phyloP scores from a whole-genome alignment of 192 early-diverging fungal genomes.

The Umbelopsis ramanniana region DNA sequence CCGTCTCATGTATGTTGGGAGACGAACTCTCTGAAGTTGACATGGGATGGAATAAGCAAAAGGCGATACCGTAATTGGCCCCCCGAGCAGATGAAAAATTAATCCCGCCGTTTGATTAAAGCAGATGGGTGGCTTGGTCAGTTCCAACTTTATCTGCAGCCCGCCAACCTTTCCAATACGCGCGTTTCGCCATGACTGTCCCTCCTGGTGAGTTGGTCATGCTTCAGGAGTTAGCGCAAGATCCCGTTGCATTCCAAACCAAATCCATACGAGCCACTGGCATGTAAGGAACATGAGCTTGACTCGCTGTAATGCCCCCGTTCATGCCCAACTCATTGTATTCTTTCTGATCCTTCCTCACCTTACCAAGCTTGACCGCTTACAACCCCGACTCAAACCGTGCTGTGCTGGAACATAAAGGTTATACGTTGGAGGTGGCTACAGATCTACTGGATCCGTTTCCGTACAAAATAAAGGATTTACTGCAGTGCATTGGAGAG shows the following conservation, averaged over 20 bases:
- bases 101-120: constrained; percentile 1
- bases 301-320: no score
- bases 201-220: constrained; percentile 10
- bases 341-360: no score
- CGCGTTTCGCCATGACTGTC: not conserved
- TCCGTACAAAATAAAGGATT: not conserved
- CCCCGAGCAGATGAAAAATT: not conserved
- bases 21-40: not conserved
- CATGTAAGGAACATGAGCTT: constrained; percentile 5
- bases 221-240: constrained; percentile 6
- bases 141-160: not conserved
- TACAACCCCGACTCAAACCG: constrained; percentile 10
- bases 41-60: constrained; percentile 19
- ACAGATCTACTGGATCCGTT: constrained; percentile 21
- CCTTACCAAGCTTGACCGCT: not conserved
- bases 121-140: constrained; percentile 3
- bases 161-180: not conserved
- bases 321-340: no score
- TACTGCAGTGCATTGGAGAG: constrained; percentile 31
- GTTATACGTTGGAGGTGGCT: not conserved
- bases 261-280: constrained; percentile 25
- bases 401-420: constrained; percentile 17
- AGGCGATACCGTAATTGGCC: constrained; percentile 17
- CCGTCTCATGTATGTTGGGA: constrained; percentile 19
- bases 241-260: not conserved